phyloP scores from a whole-genome alignment of 345 rosid genomes.

The Bruguiera sexangula region DNA sequence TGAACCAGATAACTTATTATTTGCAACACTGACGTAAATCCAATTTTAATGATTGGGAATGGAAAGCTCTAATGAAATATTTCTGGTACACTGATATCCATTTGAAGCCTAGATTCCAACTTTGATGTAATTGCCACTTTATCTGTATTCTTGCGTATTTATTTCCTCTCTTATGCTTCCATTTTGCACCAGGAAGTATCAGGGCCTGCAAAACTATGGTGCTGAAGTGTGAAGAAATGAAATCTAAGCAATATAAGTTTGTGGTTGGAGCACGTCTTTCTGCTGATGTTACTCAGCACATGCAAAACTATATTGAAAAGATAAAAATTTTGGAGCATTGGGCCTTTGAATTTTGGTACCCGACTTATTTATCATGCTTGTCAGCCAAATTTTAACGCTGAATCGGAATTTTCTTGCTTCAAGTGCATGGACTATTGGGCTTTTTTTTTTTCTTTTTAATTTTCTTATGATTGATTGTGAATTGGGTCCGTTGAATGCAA shows the following conservation, averaged over 20 bases:
- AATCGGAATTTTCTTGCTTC: too few species aligned
- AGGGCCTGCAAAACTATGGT: constrained; percentile 65
- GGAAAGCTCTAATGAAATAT: too few species aligned
- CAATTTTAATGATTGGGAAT: background rate
- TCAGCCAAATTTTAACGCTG: too few species aligned
- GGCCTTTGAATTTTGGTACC: background rate
- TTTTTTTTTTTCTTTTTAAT: too few species aligned
- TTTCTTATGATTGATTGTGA: too few species aligned
- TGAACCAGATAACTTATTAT: background rate
- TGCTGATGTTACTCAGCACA: constrained; percentile 46
- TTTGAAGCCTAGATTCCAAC: too few species aligned
- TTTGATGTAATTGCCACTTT: too few species aligned
- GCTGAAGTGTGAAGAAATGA: constrained; percentile 68
- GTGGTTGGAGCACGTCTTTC: constrained; percentile 38
- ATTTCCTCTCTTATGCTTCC: background rate
- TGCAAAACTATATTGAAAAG: constrained; percentile 62
- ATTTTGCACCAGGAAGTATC: constrained; percentile 41
- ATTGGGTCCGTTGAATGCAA: too few species aligned
- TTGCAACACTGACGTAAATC: background rate
- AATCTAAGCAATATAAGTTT: constrained; percentile 64
- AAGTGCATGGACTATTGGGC: too few species aligned
- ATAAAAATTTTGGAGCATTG: constrained; percentile 51
- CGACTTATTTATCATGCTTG: background rate
- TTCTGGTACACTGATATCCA: too few species aligned
- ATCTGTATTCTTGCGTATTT: background rate